These are phyloP conservation scores for Globisporangium recalcitrans DNA, from an alignment of 352 stramenopile genomes.

Conservation along the genomic window DNA sequence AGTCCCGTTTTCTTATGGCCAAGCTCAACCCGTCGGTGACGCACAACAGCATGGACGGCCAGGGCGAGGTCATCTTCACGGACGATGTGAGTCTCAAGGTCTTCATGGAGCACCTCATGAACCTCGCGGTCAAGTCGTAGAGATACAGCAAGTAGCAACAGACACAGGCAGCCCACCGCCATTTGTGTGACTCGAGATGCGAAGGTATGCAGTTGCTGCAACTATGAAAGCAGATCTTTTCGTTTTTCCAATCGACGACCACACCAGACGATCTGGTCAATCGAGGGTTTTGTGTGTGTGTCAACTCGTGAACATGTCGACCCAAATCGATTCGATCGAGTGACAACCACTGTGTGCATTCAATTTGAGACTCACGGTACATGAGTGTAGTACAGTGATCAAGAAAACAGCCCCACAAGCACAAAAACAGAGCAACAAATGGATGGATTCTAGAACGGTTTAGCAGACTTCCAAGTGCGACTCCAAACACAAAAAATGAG, in stretches of 20 bases:
- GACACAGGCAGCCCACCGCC: too few relatives aligned
- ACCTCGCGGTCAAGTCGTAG: constrained; percentile 84
- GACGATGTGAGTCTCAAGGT: constrained; percentile 99
- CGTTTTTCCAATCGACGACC: neutral
- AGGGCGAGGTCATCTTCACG: constrained; percentile 97
- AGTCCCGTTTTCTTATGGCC: constrained; percentile 99
- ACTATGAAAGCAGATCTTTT: neutral
- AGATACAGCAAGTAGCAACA: neutral
- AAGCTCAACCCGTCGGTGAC: constrained; percentile 98
- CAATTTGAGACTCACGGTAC: too few relatives aligned
- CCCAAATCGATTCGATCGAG: too few relatives aligned
- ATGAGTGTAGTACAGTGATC: too few relatives aligned
- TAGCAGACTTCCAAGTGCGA: too few relatives aligned
- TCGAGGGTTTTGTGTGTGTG: too few relatives aligned
- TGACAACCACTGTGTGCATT: too few relatives aligned
- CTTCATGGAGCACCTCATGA: constrained; percentile 99
- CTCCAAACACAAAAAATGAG: too few relatives aligned
- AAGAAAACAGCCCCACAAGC: too few relatives aligned
- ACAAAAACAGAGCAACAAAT: too few relatives aligned
- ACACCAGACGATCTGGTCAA: neutral
- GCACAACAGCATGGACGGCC: constrained; percentile 94
- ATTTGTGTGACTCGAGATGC: neutral
- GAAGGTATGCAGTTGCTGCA: neutral
- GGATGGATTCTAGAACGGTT: too few relatives aligned
- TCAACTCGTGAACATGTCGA: too few relatives aligned